Evolutionary conservation across 1,139 yeast species (phyloP).

Genomic region (Chernovozyma sophiae-reginae): DNA sequence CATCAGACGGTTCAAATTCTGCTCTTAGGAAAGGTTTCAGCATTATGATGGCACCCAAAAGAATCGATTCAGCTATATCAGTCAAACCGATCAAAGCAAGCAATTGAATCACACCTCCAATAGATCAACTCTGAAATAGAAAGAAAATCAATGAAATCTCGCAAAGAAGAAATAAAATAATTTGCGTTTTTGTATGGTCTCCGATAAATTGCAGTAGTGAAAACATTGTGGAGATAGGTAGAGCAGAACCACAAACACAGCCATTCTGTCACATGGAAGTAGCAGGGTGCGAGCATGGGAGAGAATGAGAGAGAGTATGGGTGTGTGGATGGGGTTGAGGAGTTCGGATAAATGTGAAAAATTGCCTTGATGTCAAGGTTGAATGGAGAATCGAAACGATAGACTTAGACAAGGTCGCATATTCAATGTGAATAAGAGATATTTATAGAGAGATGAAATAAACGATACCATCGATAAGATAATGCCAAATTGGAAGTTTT

Average conservation of each 20-base stretch:
- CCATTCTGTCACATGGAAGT: neutral
- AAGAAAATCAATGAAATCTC: too few species aligned
- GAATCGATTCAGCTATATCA: too few species aligned
- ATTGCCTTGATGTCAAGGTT: too few species aligned
- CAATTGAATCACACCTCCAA: too few species aligned
- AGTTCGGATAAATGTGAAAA: neutral
- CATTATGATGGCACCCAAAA: neutral
- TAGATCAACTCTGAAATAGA: too few species aligned
- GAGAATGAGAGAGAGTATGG: neutral
- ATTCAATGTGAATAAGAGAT: too few species aligned
- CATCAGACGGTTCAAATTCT: conserved; percentile 35
- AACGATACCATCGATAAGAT: neutral
- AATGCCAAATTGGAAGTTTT: too few species aligned
- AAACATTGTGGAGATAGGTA: neutral
- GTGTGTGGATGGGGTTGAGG: neutral
- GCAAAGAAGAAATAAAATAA: too few species aligned
- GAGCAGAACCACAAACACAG: neutral
- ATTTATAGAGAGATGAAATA: neutral
- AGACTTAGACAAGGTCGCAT: too few species aligned
- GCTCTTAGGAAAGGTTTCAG: conserved; percentile 13
- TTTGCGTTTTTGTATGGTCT: too few species aligned
- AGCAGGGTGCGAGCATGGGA: neutral
- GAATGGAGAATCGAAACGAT: too few species aligned
- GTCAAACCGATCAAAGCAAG: too few species aligned
- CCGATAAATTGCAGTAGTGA: neutral